A percentile compares a stretch with the other conserved stretches of the same genome.
Conservation (phyloP, 495 filamentous ascomycete genomes). For the Aspergillus campestris region DNA sequence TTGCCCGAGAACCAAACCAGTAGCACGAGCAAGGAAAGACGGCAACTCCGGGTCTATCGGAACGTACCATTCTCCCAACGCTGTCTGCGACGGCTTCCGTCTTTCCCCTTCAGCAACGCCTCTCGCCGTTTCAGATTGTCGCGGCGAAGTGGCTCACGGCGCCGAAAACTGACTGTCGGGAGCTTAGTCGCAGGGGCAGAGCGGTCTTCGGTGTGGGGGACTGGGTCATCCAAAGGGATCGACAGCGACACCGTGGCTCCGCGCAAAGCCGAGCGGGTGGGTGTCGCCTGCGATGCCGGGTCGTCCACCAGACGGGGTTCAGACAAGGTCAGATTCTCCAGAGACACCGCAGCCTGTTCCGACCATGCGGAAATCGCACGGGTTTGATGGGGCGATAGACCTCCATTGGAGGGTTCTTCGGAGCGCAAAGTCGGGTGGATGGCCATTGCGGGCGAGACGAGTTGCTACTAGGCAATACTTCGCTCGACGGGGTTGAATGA, state of each 20-base stretch:
- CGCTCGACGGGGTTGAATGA: no score
- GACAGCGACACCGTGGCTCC: conserved; percentile 36
- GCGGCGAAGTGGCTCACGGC: conserved; percentile 42
- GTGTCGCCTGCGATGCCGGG: conserved; percentile 11
- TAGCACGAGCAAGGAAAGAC: not conserved
- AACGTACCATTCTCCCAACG: conserved; percentile 90
- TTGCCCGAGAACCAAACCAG: not conserved
- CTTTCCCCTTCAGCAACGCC: conserved; percentile 78
- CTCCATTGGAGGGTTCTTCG: conserved; percentile 15
- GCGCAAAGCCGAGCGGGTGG: conserved; percentile 21
- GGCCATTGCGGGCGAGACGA: conserved; percentile 22
- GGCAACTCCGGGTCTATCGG: not conserved
- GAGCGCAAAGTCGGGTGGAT: conserved; percentile 32
- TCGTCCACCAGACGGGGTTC: conserved; percentile 15
- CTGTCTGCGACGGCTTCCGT: conserved; percentile 79
- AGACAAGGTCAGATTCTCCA: conserved; percentile 34
- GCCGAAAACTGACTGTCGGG: conserved; percentile 30
- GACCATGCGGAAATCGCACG: conserved; percentile 45
- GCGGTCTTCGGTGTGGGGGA: conserved; percentile 5
- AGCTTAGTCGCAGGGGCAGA: conserved; percentile 18
- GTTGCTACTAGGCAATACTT: not conserved
- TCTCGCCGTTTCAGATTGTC: conserved; percentile 65
- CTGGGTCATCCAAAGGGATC: conserved; percentile 44
- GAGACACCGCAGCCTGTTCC: conserved; percentile 38
- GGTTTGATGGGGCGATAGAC: conserved; percentile 34